Evolutionary conservation across 768 basidiomycete genomes (phyloP).

Genomic region (Pleurotus citrinopileatus): DNA sequence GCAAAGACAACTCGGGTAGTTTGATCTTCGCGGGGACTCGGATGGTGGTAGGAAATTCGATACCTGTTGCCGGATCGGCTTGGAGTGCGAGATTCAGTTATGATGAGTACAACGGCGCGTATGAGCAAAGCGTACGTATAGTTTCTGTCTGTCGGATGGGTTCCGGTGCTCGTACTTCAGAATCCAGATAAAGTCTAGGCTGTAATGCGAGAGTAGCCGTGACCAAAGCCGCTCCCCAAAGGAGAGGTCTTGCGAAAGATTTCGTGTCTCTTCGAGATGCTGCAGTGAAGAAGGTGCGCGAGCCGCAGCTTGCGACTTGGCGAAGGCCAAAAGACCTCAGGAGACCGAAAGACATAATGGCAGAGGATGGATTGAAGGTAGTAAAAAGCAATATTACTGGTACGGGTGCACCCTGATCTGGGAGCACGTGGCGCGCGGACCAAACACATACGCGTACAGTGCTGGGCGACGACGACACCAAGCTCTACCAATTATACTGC

Average conservation of each 20-base stretch:
- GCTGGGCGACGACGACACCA: neutral
- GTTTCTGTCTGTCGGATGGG: conserved; percentile 20
- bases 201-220: conserved; percentile 6
- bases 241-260: conserved; percentile 17
- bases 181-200: conserved; percentile 42
- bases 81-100: neutral
- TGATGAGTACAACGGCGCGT: no score
- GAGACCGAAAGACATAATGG: neutral
- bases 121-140: conserved; percentile 15
- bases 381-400: neutral
- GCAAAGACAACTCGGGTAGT: conserved; percentile 60
- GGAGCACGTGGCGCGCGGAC: neutral
- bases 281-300: conserved; percentile 3
- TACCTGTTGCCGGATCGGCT: conserved; percentile 76
- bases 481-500: neutral
- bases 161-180: conserved; percentile 14
- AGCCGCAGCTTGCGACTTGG: neutral
- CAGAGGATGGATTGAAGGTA: neutral
- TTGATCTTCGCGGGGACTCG: conserved; percentile 61
- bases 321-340: conserved; percentile 2
- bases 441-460: neutral
- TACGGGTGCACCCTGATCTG: neutral
- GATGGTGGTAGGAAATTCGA: conserved; percentile 68
- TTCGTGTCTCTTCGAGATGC: neutral
- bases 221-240: conserved; percentile 30